A percentile compares a stretch with the other conserved stretches of the same genome.
Conservation (phyloP, 1,284 basidiomycete species). For the Coriolopsis trogii region DNA sequence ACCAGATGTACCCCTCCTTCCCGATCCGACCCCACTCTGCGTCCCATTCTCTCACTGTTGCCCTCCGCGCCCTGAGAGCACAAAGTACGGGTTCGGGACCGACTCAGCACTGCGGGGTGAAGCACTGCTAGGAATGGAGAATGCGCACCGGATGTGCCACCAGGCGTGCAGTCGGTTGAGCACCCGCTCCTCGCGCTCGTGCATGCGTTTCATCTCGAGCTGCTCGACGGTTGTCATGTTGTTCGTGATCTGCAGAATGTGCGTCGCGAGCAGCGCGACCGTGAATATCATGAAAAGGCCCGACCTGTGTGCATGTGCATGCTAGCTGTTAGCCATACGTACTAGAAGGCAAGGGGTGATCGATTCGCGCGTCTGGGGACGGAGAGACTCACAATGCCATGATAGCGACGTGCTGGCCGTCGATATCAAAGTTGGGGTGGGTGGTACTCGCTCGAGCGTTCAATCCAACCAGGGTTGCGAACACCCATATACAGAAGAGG, state of each 20-base stretch:
- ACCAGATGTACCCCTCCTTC: conserved; percentile 86
- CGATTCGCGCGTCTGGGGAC: too few species aligned
- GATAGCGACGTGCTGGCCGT: conserved; percentile 67
- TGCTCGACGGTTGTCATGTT: conserved; percentile 85
- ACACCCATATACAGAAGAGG: conserved; percentile 60
- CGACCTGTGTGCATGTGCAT: conserved; percentile 39
- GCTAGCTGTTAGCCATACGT: background rate
- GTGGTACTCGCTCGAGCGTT: conserved; percentile 36
- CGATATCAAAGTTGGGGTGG: conserved; percentile 38
- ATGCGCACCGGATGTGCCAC: conserved; percentile 53
- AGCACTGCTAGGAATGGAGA: background rate
- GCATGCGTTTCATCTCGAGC: conserved; percentile 55
- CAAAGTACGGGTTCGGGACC: too few species aligned
- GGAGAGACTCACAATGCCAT: conserved; percentile 57
- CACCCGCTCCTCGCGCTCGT: conserved; percentile 59
- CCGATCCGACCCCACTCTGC: conserved; percentile 74
- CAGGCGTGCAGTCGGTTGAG: conserved; percentile 49
- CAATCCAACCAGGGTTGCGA: conserved; percentile 56
- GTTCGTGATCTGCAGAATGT: conserved; percentile 60
- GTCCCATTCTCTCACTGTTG: conserved; percentile 62
- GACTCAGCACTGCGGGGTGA: too few species aligned
- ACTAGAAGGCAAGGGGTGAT: background rate
- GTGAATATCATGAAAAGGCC: conserved; percentile 78
- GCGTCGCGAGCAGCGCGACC: conserved; percentile 54
- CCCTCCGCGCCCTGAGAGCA: conserved; percentile 52